These are phyloP conservation scores for Tricholoma bakamatsutake DNA, from an alignment of 768 basidiomycete genomes.

Conservation along the genomic window DNA sequence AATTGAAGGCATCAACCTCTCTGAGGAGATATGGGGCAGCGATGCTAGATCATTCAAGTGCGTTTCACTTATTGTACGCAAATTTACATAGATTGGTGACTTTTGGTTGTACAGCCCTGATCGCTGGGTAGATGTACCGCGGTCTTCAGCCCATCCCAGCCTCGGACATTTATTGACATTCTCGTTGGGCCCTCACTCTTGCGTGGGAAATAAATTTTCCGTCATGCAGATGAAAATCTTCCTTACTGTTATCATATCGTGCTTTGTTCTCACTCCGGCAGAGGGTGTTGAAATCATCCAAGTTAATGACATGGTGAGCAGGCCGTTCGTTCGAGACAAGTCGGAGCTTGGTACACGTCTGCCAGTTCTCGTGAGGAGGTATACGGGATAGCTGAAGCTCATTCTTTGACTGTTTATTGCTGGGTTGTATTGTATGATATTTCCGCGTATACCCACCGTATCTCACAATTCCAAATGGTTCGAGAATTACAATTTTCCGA, in stretches of 20 bases:
- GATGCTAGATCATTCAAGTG: constrained; percentile 52
- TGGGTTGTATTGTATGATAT: too few relatives aligned
- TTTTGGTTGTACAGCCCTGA: constrained; percentile 36
- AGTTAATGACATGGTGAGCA: constrained; percentile 42
- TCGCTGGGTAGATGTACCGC: constrained; percentile 43
- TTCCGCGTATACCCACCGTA: too few relatives aligned
- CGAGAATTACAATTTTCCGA: too few relatives aligned
- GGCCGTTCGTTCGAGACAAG: constrained; percentile 40
- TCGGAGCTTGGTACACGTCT: constrained; percentile 34
- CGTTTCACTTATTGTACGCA: constrained; percentile 10
- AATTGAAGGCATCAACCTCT: constrained; percentile 48
- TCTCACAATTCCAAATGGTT: too few relatives aligned
- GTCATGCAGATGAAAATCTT: constrained; percentile 47
- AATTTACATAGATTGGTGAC: constrained; percentile 4
- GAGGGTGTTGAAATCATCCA: constrained; percentile 36
- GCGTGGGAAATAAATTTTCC: constrained; percentile 44
- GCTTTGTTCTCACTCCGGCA: constrained; percentile 40
- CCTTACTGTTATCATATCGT: constrained; percentile 37
- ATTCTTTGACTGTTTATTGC: too few relatives aligned
- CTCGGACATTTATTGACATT: constrained; percentile 49
- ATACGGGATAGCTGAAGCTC: not conserved
- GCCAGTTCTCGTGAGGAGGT: constrained; percentile 30
- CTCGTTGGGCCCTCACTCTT: constrained; percentile 44
- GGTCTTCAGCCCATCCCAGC: constrained; percentile 36
- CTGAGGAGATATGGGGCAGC: constrained; percentile 48